Evolutionary conservation across 2,329 filamentous ascomycete species (phyloP).

Genomic region (Emergomyces pasteurianus): DNA sequence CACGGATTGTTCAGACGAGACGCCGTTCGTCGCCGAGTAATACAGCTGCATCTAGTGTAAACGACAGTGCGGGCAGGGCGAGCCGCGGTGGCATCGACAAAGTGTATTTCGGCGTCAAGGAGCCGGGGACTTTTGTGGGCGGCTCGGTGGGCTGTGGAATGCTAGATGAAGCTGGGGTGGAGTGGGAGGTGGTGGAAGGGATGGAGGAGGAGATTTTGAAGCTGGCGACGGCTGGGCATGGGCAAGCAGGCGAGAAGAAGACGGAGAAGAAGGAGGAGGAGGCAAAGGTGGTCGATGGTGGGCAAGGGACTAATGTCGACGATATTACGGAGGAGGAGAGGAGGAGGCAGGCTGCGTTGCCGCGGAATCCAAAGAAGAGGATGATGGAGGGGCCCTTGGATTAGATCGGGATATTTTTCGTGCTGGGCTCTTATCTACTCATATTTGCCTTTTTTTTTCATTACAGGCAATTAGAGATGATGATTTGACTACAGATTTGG

Average conservation of each 20-base stretch:
- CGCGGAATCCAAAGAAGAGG: slow-evolving; percentile 36
- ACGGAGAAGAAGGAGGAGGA: slow-evolving; percentile 14
- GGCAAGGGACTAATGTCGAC: slow-evolving; percentile 23
- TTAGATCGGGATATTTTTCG: neutral
- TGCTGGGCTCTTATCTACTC: neutral
- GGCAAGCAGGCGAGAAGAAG: slow-evolving; percentile 22
- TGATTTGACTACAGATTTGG: neutral
- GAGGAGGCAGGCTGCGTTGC: slow-evolving; percentile 24
- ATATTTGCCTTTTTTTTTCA: neutral
- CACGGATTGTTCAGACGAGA: slow-evolving; percentile 55
- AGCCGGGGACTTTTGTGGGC: slow-evolving; percentile 82
- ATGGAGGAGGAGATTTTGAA: slow-evolving; percentile 69
- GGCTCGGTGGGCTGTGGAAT: slow-evolving; percentile 63
- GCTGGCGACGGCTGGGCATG: slow-evolving; percentile 75
- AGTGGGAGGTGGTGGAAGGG: slow-evolving; percentile 60
- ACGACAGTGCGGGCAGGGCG: neutral
- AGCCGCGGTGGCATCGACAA: slow-evolving; percentile 47
- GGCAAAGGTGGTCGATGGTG: slow-evolving; percentile 16
- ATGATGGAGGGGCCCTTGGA: slow-evolving; percentile 25
- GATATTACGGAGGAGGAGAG: slow-evolving; percentile 29
- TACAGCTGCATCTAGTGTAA: too few relatives aligned
- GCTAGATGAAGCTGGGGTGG: slow-evolving; percentile 60
- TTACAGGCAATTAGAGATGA: neutral
- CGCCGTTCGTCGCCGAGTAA: neutral
- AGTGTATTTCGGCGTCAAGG: slow-evolving; percentile 78